Base-by-base conservation (phyloP, 106 monocot genomes). In the Phalaenopsis equestris region DNA sequence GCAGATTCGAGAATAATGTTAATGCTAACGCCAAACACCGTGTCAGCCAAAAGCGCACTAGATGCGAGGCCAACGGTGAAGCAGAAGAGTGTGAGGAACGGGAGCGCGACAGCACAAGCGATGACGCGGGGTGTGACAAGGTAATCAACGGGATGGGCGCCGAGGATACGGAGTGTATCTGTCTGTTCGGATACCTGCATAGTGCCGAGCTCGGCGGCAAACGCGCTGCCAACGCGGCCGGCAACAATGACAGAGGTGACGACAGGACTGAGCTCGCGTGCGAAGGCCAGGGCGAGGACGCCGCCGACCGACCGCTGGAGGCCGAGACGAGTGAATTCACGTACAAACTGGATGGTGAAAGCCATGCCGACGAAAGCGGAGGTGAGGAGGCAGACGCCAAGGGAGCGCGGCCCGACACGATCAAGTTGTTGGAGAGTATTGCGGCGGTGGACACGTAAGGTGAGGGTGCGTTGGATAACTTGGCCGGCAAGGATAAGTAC, bases 311-410 rank as follows among this genome's bases (percentile, higher is more conserved):
- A 94, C 36, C 91, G 86, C 79, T 92, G 91, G 70, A 99, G 94
- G 37, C 94, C 94, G 39, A 99, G 89, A 21, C 92, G 87, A 42
- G 92, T 94, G 87, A 99, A 99, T 84, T 94, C 98, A 75, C 94
- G 84, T 57, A 94, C 94, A 81, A 94, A 94, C 86, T 94, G 94
- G 80, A 99, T 93, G 67, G 98, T 97, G 89, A 92, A 92, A 8
- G 92, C 92, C 92, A 92, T 92, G 61, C 92, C 92, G 41, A 92
- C 87, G 79, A 92, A 98, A 55, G 98, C 77, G 48, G 94, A 85
- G 41, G 98, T 94, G 17, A 98, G 94, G 42, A 94, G 88, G 78
- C 90, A 87, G 30, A 98, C 98, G 16, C 92, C 89, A 11, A 94
- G 68, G 78, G 94, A 94, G 17, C 89, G 80, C 37, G 98, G 98